phyloP scores from a whole-genome alignment of 371 early-diverging fungal genomes.

The Umbelopsis sp. region DNA sequence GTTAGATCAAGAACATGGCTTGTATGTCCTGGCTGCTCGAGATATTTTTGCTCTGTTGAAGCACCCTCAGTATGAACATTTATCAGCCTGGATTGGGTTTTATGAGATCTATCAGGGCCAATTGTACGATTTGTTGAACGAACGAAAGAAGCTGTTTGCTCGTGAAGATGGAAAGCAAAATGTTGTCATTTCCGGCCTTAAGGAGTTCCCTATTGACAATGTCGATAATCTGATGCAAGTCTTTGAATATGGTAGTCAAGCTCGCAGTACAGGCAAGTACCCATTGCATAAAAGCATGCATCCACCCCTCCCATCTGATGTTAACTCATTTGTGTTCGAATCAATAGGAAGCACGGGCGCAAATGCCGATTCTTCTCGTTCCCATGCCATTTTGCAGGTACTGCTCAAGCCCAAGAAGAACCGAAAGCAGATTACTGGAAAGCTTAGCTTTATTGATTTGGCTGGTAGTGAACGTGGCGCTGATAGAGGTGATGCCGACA shows the following conservation, averaged over 20 bases:
- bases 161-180: constrained; percentile 94
- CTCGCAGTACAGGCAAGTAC: constrained; percentile 81
- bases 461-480: constrained; percentile 99
- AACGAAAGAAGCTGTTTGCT: constrained; percentile 86
- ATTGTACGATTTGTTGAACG: constrained; percentile 89
- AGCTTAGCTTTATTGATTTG: constrained; percentile 97
- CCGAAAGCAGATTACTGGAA: constrained; percentile 70
- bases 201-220: constrained; percentile 78
- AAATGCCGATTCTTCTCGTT: constrained; percentile 95
- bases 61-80: constrained; percentile 71
- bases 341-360: constrained; percentile 86
- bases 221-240: constrained; percentile 87
- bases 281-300: not conserved
- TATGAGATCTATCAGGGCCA: constrained; percentile 97
- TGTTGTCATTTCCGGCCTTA: constrained; percentile 85
- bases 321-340: not conserved
- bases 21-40: constrained; percentile 88
- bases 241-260: constrained; percentile 87
- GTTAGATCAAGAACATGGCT: constrained; percentile 81
- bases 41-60: constrained; percentile 84
- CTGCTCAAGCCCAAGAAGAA: constrained; percentile 67
- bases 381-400: constrained; percentile 97
- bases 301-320: not conserved
- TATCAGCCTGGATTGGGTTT: constrained; percentile 83
- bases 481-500: constrained; percentile 92